phyloP scores from a whole-genome alignment of 2,329 filamentous ascomycete genomes.

The Fusarium sp. region DNA sequence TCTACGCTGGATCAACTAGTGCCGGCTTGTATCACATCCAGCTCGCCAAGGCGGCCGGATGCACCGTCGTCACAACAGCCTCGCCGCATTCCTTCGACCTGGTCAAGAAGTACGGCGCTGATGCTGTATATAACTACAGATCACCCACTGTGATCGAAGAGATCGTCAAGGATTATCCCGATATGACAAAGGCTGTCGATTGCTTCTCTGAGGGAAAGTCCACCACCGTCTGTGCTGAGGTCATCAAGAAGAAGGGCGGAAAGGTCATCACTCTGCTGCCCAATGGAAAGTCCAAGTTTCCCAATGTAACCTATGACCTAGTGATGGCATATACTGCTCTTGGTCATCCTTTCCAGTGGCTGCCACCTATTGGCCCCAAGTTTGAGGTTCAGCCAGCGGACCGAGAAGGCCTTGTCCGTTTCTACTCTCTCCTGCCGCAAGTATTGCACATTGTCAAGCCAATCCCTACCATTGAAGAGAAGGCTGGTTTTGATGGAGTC shows the following conservation, averaged over 20 bases:
- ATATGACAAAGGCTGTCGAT: constrained; percentile 47
- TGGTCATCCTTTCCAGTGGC: constrained; percentile 41
- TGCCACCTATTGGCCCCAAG: constrained; percentile 45
- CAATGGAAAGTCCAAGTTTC: constrained; percentile 29
- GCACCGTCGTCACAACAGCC: constrained; percentile 57
- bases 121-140: constrained; percentile 57
- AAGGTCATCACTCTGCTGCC: constrained; percentile 46
- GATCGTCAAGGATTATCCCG: constrained; percentile 35
- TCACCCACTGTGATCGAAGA: constrained; percentile 27
- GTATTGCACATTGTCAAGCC: constrained; percentile 31
- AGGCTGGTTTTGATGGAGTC: constrained; percentile 33
- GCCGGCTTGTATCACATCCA: constrained; percentile 62
- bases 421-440: constrained; percentile 36
- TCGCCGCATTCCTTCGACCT: constrained; percentile 56
- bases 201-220: constrained; percentile 49
- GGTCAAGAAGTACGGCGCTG: constrained; percentile 57
- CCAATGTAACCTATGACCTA: constrained; percentile 35
- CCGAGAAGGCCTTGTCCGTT: constrained; percentile 35
- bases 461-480: constrained; percentile 20
- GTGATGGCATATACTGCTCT: constrained; percentile 44
- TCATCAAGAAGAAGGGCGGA: constrained; percentile 43
- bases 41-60: constrained; percentile 56
- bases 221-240: constrained; percentile 42
- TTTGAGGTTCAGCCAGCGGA: constrained; percentile 44
- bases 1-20: constrained; percentile 63